These are phyloP conservation scores for Acacia crassicarpa DNA, from an alignment of 306 rosid species.

Conservation along the genomic window DNA sequence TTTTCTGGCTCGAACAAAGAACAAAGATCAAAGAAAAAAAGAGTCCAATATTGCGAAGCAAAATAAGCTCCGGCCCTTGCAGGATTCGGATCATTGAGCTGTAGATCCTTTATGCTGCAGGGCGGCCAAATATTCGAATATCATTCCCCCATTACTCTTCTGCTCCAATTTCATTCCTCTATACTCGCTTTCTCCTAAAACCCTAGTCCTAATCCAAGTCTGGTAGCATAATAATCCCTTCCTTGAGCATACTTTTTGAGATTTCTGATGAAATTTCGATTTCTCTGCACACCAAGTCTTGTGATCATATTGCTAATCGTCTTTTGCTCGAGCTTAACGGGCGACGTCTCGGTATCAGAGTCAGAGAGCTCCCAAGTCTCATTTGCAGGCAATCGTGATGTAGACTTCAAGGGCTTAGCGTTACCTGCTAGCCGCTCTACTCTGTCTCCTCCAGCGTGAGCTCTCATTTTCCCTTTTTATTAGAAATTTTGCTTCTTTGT, in stretches of 20 bases:
- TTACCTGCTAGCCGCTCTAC: slow-evolving; percentile 41
- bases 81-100: neutral
- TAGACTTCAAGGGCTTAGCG: slow-evolving; percentile 3
- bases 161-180: neutral
- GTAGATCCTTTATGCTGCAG: slow-evolving; percentile 34
- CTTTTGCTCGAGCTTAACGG: neutral
- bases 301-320: slow-evolving; percentile 1
- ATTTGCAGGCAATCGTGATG: slow-evolving; percentile 2
- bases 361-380: slow-evolving; percentile 21
- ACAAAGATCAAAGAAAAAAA: neutral
- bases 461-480: neutral
- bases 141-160: neutral
- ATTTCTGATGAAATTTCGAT: slow-evolving; percentile 31
- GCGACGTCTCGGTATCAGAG: slow-evolving; percentile 1
- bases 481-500: neutral
- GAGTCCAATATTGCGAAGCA: neutral
- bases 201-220: neutral
- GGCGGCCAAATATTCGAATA: slow-evolving; percentile 26
- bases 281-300: neutral
- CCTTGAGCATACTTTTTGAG: neutral
- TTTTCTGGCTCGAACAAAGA: neutral
- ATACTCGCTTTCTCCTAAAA: neutral
- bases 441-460: slow-evolving; percentile 41
- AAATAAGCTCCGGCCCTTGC: neutral
- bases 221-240: neutral